Percentiles rank a stretch among this genome's conserved stretches.
Conservation (phyloP, 2,329 filamentous ascomycete genomes). For the Fusarium sp. region DNA sequence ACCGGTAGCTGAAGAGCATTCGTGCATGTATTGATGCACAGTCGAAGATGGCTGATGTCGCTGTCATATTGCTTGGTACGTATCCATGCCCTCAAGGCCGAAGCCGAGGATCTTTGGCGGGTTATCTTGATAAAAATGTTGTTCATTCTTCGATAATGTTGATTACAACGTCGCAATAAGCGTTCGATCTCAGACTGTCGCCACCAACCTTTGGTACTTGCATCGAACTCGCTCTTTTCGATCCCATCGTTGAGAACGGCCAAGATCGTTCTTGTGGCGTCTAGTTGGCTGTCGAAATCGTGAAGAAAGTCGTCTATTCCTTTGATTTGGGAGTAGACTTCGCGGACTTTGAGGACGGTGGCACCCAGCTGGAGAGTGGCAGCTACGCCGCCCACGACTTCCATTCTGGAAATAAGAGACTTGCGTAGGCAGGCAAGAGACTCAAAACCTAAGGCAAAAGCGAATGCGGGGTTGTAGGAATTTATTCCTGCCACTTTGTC, state of each 20-base stretch:
- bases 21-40: not conserved
- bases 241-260: rapidly evolving
- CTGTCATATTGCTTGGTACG: not conserved
- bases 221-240: rapidly evolving
- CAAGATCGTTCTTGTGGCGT: not conserved
- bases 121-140: not conserved
- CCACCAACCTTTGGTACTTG: not conserved
- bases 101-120: rapidly evolving
- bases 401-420: rapidly evolving
- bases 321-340: not conserved
- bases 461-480: no score
- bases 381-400: not conserved
- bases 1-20: rapidly evolving
- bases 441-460: rapidly evolving
- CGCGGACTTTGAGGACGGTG: rapidly evolving
- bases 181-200: not conserved
- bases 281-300: rapidly evolving
- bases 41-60: not conserved
- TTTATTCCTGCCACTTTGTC: rapidly evolving
- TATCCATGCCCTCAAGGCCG: rapidly evolving
- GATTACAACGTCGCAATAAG: rapidly evolving
- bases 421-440: rapidly evolving
- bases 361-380: not conserved
- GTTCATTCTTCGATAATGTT: not conserved
- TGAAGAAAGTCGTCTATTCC: rapidly evolving